Evolutionary conservation across 495 filamentous ascomycete genomes (phyloP), one percentile per base, ranked within the genome.

Genomic region (Ramalina peruviana): DNA sequence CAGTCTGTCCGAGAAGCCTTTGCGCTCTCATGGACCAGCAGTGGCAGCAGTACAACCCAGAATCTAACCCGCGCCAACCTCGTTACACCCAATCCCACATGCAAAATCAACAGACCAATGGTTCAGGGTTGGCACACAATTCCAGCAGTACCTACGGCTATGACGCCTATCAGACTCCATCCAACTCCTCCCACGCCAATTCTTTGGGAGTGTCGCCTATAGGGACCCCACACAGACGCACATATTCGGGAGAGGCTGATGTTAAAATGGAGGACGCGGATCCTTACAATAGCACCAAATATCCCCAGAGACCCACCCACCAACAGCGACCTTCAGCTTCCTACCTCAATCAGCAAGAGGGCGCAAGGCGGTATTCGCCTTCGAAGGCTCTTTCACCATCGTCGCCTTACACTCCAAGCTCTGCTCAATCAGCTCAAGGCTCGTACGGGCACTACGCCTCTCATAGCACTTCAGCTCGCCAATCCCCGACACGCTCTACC

Each of bases 221-320:
- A 48, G 72, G 74, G 46, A 79, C 77, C 57, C 77, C 81, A 62
- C 82, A 79, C 62, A 66, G 70, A 59, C 79, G 82, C 66, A 80
- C 85, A 70, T 74, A 74, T 66, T 68, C 70, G 46, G 78, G 71
- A 40, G 90, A 88, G 64, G 77, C 79, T 51, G 88, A 96, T 71
- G 80, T 92, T 51, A 73, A 81, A 40, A 96, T 96, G 88, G 85
- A 92, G 62, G 89, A 94, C 62, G 86, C 85, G 36, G 87, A 94
- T 62, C 79, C 82, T 38, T 93, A 88, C 70, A 82, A 82, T 64
- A 73, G 77, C 60, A 74, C 80, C 54, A 90, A 89, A 63, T 92
- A 93, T 60, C 76, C 72, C 25, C 63, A 86, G 42, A 75, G 84
- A 68, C 74, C 82, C 40, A 78, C 75, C 50, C 80, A 82, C 57